A percentile compares a stretch with the other conserved stretches of the same genome.
phyloP scores from a whole-genome alignment of 164 flowering plant species.

The Amborella trichopoda region DNA sequence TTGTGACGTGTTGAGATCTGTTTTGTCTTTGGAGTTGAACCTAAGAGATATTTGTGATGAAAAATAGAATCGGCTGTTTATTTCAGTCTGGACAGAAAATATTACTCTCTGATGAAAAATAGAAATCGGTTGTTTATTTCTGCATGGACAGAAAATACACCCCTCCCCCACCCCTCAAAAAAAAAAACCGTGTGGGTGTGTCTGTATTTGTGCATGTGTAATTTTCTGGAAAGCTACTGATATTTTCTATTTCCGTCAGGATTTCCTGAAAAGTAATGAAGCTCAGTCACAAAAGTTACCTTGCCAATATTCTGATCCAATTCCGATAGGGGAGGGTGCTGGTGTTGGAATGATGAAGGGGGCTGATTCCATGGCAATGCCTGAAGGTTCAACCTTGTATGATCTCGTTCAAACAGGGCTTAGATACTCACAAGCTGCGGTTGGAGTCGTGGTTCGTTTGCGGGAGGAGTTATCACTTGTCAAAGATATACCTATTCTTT shows the following conservation, averaged over 20 bases:
- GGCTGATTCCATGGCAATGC: conserved; percentile 64
- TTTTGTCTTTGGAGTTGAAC: no score
- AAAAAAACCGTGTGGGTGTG: no score
- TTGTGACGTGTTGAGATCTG: no score
- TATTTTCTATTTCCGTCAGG: conserved; percentile 48
- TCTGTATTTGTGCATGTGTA: no score
- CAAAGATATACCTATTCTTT: conserved; percentile 72
- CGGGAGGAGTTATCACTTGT: conserved; percentile 69
- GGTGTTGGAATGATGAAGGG: conserved; percentile 86
- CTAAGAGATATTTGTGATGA: no score
- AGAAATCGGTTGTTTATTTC: no score
- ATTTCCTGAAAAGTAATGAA: conserved; percentile 68
- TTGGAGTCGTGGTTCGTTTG: conserved; percentile 82
- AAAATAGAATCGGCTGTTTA: no score
- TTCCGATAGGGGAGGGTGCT: conserved; percentile 95
- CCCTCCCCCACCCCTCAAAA: no score
- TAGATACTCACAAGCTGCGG: conserved; percentile 68
- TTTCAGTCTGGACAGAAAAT: no score
- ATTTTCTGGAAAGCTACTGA: no score
- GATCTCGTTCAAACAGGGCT: conserved; percentile 76
- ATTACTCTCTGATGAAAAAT: no score
- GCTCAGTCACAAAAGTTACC: conserved; percentile 39
- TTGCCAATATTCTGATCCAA: conserved; percentile 70
- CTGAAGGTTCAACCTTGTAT: conserved; percentile 69
- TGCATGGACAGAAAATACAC: no score